These are phyloP conservation scores for Aphanomyces stellatus DNA, from an alignment of 352 stramenopile species.

Conservation along the genomic window DNA sequence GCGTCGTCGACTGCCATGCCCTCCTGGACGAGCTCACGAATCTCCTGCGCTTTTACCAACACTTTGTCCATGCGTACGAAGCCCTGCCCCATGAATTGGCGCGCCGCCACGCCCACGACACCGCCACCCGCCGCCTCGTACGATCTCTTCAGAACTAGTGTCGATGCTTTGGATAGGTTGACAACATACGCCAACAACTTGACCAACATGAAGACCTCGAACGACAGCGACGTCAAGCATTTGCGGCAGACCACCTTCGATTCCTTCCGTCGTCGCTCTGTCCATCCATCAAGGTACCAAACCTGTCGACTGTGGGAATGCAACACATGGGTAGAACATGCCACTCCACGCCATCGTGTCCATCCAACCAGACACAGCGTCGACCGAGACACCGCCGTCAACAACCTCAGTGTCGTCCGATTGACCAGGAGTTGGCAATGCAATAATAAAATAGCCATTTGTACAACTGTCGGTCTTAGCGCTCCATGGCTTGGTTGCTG, in stretches of 20 bases:
- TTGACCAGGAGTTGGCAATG: too few relatives aligned
- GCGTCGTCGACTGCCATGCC: slow-evolving; percentile 55
- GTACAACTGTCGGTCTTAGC: too few relatives aligned
- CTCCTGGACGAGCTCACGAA: slow-evolving; percentile 71
- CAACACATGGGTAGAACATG: neutral
- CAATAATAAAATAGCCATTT: too few relatives aligned
- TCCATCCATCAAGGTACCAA: slow-evolving; percentile 6
- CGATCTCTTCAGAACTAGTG: neutral
- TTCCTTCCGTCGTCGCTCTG: slow-evolving; percentile 1
- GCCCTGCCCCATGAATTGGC: slow-evolving; percentile 46
- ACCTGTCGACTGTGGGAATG: too few relatives aligned
- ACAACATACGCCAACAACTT: neutral
- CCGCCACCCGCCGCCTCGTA: slow-evolving; percentile 43
- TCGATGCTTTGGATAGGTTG: neutral
- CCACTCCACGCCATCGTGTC: neutral
- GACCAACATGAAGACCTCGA: neutral
- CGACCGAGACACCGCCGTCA: neutral
- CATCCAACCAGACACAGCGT: neutral
- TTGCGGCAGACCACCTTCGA: neutral
- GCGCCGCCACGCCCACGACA: slow-evolving; percentile 45
- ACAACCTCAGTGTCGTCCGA: neutral
- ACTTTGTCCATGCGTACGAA: slow-evolving; percentile 59
- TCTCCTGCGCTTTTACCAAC: slow-evolving; percentile 75
- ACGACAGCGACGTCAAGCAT: neutral
- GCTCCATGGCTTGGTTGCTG: too few relatives aligned